A percentile compares a stretch with the other conserved stretches of the same genome.
Evolutionary conservation across 371 early-diverging fungal genomes (phyloP).

Genomic region (Mortierella sp.): DNA sequence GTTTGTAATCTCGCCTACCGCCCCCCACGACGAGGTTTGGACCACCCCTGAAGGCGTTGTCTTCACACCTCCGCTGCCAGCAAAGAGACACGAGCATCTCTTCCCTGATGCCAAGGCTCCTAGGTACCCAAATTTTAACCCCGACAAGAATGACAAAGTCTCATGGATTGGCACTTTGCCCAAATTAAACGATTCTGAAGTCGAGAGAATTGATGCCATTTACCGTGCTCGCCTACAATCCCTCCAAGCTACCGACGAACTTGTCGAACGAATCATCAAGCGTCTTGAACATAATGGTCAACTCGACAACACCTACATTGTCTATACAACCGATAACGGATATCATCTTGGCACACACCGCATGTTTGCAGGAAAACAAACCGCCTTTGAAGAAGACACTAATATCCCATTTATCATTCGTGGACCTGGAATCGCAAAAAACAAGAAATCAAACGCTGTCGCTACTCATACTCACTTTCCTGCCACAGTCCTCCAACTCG

Average conservation of each 20-base stretch:
- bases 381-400: conserved; percentile 74
- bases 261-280: conserved; percentile 68
- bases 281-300: conserved; percentile 66
- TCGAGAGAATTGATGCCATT: conserved; percentile 65
- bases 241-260: conserved; percentile 75
- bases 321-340: conserved; percentile 78
- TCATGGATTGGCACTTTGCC: conserved; percentile 66
- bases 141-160: conserved; percentile 65
- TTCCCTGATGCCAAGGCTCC: conserved; percentile 70
- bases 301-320: conserved; percentile 73
- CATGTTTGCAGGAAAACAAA: conserved; percentile 69
- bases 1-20: conserved; percentile 63
- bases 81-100: conserved; percentile 58
- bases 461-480: conserved; percentile 73
- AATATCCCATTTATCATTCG: conserved; percentile 74
- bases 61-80: conserved; percentile 48
- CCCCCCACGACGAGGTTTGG: conserved; percentile 60
- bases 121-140: conserved; percentile 71
- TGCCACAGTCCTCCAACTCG: conserved; percentile 71
- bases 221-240: conserved; percentile 71
- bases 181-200: conserved; percentile 52
- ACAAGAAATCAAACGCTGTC: conserved; percentile 59
- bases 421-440: conserved; percentile 71
- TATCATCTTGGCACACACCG: conserved; percentile 78
- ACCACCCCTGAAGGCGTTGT: neutral